A percentile compares a stretch with the other conserved stretches of the same genome.
Evolutionary conservation across 331 rosid species (phyloP).

Genomic region (Erythrophleum ivorense): DNA sequence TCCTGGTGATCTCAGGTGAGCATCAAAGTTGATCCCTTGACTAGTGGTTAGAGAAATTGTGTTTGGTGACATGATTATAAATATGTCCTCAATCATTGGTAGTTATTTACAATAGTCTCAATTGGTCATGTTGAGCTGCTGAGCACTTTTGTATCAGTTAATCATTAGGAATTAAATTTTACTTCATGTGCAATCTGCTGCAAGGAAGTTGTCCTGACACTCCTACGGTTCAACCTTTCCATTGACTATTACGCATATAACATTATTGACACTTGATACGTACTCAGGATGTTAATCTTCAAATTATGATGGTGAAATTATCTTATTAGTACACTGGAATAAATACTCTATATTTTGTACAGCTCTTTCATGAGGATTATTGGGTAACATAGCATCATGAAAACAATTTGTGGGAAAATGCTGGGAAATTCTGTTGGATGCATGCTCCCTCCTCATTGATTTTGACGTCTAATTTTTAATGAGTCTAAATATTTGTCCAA

Average conservation of each 20-base stretch:
- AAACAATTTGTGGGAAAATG: too few species aligned
- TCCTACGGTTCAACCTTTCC: too few species aligned
- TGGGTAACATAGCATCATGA: too few species aligned
- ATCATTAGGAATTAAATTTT: neutral
- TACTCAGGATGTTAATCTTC: neutral
- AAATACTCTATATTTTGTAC: neutral
- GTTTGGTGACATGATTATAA: slow-evolving; percentile 9
- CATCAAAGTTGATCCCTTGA: slow-evolving; percentile 20
- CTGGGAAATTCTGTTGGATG: neutral
- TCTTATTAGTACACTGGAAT: neutral
- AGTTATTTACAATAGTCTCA: neutral
- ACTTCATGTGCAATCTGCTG: neutral
- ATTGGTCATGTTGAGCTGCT: slow-evolving; percentile 12
- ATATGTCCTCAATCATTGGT: slow-evolving; percentile 5
- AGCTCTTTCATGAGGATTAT: too few species aligned
- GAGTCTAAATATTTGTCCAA: neutral
- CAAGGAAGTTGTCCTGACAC: neutral
- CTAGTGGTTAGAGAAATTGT: neutral
- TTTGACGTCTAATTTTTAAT: neutral
- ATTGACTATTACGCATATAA: neutral
- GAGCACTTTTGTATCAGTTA: neutral
- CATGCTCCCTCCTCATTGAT: neutral
- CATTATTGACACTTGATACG: neutral
- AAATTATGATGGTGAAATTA: neutral
- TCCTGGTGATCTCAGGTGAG: slow-evolving; percentile 79